Conservation (phyloP, 2,329 filamentous ascomycete genomes). For the Colletotrichum tabaci region DNA sequence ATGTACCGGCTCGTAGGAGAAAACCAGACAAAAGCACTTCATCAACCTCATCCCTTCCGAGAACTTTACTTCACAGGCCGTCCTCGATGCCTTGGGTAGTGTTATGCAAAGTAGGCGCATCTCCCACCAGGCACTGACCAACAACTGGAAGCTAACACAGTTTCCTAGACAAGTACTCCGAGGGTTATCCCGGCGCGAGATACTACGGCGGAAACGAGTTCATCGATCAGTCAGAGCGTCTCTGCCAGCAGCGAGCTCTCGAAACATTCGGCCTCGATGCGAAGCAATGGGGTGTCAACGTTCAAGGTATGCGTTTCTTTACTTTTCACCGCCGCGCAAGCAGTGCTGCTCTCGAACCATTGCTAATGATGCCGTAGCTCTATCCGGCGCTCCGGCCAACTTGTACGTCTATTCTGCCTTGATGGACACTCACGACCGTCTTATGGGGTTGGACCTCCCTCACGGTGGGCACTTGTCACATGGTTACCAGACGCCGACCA, state of each 20-base stretch:
- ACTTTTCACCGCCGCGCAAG: neutral
- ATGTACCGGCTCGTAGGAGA: constrained; percentile 75
- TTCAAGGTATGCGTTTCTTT: constrained; percentile 66
- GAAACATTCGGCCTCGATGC: constrained; percentile 88
- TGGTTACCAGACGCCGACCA: constrained; percentile 95
- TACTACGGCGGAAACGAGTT: constrained; percentile 98
- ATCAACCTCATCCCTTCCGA: constrained; percentile 97
- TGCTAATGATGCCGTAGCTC: constrained; percentile 64
- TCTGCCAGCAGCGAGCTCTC: constrained; percentile 92
- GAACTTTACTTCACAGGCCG: constrained; percentile 95
- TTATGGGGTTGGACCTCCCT: constrained; percentile 97
- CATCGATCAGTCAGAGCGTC: constrained; percentile 89
- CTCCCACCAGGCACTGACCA: neutral
- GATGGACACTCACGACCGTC: constrained; percentile 90
- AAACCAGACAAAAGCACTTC: constrained; percentile 95
- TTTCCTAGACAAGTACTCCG: constrained; percentile 91
- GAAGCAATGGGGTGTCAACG: constrained; percentile 96
- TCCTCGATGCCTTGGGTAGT: constrained; percentile 91
- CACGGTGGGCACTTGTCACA: constrained; percentile 97
- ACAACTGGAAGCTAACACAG: constrained; percentile 48
- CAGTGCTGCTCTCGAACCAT: neutral
- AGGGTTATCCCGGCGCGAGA: constrained; percentile 95
- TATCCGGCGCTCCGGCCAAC: constrained; percentile 83
- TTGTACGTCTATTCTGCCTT: constrained; percentile 96
- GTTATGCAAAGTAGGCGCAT: constrained; percentile 88